Conservation (phyloP, 2,329 filamentous ascomycete genomes). For the Reticulascus tulasneorum region DNA sequence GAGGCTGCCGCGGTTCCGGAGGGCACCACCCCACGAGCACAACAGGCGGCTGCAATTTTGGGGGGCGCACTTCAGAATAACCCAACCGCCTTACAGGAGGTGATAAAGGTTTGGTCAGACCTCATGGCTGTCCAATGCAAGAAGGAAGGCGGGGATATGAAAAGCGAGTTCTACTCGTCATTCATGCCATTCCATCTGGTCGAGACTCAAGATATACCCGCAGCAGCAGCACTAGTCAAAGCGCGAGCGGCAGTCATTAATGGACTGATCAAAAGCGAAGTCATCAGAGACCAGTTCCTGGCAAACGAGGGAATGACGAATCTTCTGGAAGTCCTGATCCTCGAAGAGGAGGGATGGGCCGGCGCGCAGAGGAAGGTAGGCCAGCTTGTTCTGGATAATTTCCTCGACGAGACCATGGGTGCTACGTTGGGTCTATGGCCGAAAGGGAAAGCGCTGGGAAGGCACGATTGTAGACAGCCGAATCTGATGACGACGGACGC, state of each 20-base stretch:
- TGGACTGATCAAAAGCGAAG: slow-evolving; percentile 50
- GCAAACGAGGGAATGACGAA: slow-evolving; percentile 47
- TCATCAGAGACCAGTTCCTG: slow-evolving; percentile 54
- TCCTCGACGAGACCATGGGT: slow-evolving; percentile 63
- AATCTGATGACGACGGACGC: slow-evolving; percentile 10
- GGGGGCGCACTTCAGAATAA: slow-evolving; percentile 62
- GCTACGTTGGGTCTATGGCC: slow-evolving; percentile 57
- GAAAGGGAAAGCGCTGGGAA: slow-evolving; percentile 8
- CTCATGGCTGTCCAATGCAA: slow-evolving; percentile 36
- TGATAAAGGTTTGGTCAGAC: slow-evolving; percentile 43
- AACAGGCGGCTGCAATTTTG: slow-evolving; percentile 54
- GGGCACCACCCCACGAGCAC: slow-evolving; percentile 34
- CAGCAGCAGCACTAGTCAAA: slow-evolving; percentile 24
- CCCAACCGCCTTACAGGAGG: slow-evolving; percentile 51
- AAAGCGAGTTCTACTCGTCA: slow-evolving; percentile 35
- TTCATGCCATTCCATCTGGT: slow-evolving; percentile 30
- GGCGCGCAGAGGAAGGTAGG: slow-evolving; percentile 50
- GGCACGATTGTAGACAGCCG: slow-evolving; percentile 9
- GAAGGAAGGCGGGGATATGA: slow-evolving; percentile 32
- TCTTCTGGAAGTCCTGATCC: slow-evolving; percentile 49
- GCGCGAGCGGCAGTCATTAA: slow-evolving; percentile 47
- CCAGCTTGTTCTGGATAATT: slow-evolving; percentile 59
- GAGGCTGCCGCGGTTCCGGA: slow-evolving; percentile 18
- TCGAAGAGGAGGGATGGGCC: slow-evolving; percentile 44
- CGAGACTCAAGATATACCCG: too few relatives aligned